phyloP scores from a whole-genome alignment of 257 asterid species.

The Solanum pinnatisectum region DNA sequence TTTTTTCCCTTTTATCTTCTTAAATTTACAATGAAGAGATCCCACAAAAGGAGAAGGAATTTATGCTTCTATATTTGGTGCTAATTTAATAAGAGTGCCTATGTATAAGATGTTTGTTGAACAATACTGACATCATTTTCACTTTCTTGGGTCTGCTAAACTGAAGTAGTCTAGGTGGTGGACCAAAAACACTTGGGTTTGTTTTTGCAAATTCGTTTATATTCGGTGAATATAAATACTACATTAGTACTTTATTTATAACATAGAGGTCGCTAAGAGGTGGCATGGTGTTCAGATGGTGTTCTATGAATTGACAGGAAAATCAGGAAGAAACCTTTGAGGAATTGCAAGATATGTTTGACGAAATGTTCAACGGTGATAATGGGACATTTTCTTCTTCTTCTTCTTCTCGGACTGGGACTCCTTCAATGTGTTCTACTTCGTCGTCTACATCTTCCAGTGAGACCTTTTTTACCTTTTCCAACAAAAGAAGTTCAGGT shows the following conservation, averaged over 20 bases:
- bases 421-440: slow-evolving; percentile 30
- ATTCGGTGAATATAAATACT: neutral
- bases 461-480: slow-evolving; percentile 2
- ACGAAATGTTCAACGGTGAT: slow-evolving; percentile 51
- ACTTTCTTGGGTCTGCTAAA: neutral
- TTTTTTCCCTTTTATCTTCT: neutral
- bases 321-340: slow-evolving; percentile 46
- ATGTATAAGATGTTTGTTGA: neutral
- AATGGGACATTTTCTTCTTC: slow-evolving; percentile 22
- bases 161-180: neutral
- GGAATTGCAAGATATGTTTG: slow-evolving; percentile 58
- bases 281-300: slow-evolving; percentile 16
- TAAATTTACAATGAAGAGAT: neutral
- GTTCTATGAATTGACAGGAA: slow-evolving; percentile 39
- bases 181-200: neutral
- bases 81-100: neutral
- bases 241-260: neutral
- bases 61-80: neutral
- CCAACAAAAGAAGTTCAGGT: slow-evolving; percentile 34
- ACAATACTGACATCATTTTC: neutral
- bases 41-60: neutral
- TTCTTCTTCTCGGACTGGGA: slow-evolving; percentile 19
- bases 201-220: neutral
- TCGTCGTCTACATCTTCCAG: slow-evolving; percentile 18
- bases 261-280: slow-evolving; percentile 5